A percentile compares a stretch with the other conserved stretches of the same genome.
Conservation (phyloP, 768 basidiomycete genomes). For the Termitomyces sp. region DNA sequence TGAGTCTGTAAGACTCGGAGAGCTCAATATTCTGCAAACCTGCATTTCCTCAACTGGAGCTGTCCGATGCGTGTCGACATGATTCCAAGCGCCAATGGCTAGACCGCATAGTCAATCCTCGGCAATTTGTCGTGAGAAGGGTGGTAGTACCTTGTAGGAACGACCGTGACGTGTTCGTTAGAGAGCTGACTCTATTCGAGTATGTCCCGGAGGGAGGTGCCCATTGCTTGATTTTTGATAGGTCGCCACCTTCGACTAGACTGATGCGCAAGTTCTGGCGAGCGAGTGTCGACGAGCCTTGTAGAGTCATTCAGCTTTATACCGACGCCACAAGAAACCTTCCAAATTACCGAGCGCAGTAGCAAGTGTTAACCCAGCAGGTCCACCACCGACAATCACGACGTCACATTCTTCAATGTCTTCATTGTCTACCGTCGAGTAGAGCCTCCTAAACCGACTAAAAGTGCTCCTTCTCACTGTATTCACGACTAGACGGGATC, state of each 20-base stretch:
- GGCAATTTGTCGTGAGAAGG: neutral
- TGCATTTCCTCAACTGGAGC: conserved; percentile 81
- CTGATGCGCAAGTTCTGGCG: conserved; percentile 55
- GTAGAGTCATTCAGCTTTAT: neutral
- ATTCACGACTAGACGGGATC: neutral
- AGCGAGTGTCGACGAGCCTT: conserved; percentile 45
- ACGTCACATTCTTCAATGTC: conserved; percentile 65
- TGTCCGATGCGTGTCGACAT: conserved; percentile 65
- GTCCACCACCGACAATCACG: conserved; percentile 93
- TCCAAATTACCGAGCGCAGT: conserved; percentile 67
- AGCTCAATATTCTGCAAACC: conserved; percentile 31
- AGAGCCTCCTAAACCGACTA: neutral
- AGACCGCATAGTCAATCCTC: conserved; percentile 1
- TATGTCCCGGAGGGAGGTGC: conserved; percentile 42
- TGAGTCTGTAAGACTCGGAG: neutral
- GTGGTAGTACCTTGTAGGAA: conserved; percentile 56
- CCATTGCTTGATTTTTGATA: conserved; percentile 70
- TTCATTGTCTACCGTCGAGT: conserved; percentile 5
- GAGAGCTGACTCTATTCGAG: conserved; percentile 83
- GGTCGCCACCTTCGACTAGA: conserved; percentile 77
- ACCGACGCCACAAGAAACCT: neutral
- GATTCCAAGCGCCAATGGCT: conserved; percentile 84
- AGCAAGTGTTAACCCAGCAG: conserved; percentile 85
- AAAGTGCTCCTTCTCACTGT: neutral
- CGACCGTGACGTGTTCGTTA: conserved; percentile 66